Evolutionary conservation across 352 stramenopile genomes (phyloP), one percentile per base, ranked within the genome.

Genomic region (Globisporangium irregulare): DNA sequence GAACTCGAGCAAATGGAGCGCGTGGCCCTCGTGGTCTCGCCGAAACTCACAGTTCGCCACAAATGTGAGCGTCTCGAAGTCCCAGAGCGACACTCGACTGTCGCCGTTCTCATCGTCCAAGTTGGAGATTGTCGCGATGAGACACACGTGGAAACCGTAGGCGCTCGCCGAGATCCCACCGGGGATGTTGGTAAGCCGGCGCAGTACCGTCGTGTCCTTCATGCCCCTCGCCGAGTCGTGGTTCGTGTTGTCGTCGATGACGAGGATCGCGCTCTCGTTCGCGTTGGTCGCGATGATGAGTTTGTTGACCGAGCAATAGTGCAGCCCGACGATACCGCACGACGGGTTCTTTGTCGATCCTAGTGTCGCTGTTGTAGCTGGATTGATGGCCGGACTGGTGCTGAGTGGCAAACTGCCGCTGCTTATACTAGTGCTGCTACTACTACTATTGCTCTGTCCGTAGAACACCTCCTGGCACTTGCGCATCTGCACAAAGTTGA

Each of bases 271-370:
- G 32, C 78, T 80, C 0, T 67, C 74, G 20, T 79, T 70, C 3
- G 75, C 66, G 36, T 90, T 79, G 0, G 80, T 76, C 1, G 76
- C 68, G 38, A 93, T 70, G 20, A 93, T 78, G 5, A 93, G 73
- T 61, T 91, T 93, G 70, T 93, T 93, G 8, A 80, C 78, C 0
- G 82, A 91, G 69, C 84, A 91, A 64, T 93, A 93, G 46, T 93
- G 82, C 2, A 93, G 46, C 2, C 81, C 78, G 6, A 84, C 73
- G 18, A 91, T 76, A 34, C 77, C 78, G 53, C 82, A 89, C 0
- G 78, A 76, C 14, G 68, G 58, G 4, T 73, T 70, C 34, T 50
- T 66, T 8, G 48, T n/a, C 20, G 48, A 14, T 7, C 12, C 38
- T 20, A 46, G 38, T 18, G 24, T 15, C 34, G 12, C 32, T 55